phyloP scores from a whole-genome alignment of 2,329 filamentous ascomycete genomes.

The Microascus cirrosus region DNA sequence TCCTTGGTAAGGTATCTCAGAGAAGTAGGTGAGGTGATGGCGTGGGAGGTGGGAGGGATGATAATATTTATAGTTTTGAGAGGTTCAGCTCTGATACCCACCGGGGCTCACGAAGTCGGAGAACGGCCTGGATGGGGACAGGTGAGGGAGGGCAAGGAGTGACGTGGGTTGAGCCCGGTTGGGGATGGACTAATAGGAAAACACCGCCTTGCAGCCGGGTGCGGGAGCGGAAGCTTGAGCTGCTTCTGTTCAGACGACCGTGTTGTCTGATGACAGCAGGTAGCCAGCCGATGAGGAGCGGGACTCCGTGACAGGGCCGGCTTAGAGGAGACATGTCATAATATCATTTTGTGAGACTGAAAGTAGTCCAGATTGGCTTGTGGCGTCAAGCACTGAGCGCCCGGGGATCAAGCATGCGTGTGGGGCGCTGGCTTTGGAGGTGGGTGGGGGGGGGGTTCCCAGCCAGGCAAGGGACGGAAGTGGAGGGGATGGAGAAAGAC shows the following conservation, averaged over 20 bases:
- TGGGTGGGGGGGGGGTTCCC: not conserved
- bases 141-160: not conserved
- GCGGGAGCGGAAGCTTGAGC: not conserved
- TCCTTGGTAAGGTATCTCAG: not conserved
- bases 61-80: not conserved
- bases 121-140: not conserved
- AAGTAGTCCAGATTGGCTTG: not conserved
- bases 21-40: not conserved
- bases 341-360: constrained; percentile 4
- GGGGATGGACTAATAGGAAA: not conserved
- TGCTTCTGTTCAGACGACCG: not conserved
- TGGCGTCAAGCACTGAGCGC: constrained; percentile 1
- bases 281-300: constrained; percentile 1
- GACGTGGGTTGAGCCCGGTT: not conserved
- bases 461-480: not conserved
- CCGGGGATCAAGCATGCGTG: constrained; percentile 1
- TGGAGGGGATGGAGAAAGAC: not conserved
- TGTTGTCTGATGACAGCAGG: not conserved
- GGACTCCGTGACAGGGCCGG: constrained; percentile 2
- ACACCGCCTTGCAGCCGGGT: not conserved
- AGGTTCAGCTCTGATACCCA: not conserved
- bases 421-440: not conserved
- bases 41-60: not conserved
- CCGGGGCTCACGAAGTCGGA: not conserved
- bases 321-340: constrained; percentile 5